Conservation (phyloP, 345 rosid genomes). For the Eucalyptus curtisii region DNA sequence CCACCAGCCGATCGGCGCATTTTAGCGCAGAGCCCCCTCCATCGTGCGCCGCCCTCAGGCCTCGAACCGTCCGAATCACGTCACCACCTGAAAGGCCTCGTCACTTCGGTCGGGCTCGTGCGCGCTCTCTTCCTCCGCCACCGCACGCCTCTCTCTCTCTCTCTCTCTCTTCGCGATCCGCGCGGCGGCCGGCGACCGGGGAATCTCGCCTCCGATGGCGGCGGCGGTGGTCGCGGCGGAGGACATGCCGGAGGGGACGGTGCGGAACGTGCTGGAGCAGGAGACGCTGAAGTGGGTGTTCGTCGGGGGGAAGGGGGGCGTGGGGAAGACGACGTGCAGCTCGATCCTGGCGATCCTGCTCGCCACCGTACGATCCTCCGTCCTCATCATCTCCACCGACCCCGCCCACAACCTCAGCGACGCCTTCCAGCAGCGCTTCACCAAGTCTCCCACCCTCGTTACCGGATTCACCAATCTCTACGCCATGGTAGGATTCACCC, state of each 20-base stretch:
- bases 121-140: neutral
- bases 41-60: neutral
- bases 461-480: constrained; percentile 89
- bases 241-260: constrained; percentile 52
- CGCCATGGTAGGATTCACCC: constrained; percentile 55
- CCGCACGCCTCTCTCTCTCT: neutral
- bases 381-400: constrained; percentile 95
- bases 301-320: constrained; percentile 99
- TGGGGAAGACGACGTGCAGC: constrained; percentile 97
- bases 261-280: constrained; percentile 77
- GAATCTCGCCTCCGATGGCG: neutral
- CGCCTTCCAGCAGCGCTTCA: constrained; percentile 95
- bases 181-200: neutral
- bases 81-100: neutral
- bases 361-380: constrained; percentile 78
- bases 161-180: neutral
- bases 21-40: neutral
- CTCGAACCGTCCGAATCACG: neutral
- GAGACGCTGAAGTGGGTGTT: constrained; percentile 94
- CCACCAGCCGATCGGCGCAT: neutral
- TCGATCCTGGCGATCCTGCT: constrained; percentile 76
- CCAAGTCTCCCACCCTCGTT: constrained; percentile 78
- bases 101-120: neutral
- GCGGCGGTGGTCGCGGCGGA: neutral
- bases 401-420: constrained; percentile 99